Percentiles rank a stretch among this genome's conserved stretches.
Conservation (phyloP, 345 rosid genomes). For the Pseudoturritis turrita region DNA sequence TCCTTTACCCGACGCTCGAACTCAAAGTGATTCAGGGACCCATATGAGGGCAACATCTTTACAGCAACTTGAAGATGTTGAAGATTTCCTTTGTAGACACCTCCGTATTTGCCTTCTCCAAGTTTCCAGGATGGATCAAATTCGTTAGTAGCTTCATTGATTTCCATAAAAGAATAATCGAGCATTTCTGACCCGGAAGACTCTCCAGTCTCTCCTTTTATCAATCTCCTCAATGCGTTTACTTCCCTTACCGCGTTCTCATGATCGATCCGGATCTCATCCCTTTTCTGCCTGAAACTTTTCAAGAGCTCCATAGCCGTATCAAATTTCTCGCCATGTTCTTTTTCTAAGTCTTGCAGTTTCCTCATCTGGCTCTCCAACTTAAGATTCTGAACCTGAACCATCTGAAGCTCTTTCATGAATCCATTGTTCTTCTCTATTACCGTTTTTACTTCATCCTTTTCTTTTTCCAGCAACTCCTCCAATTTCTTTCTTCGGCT, state of each 20-base stretch:
- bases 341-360: constrained; percentile 38
- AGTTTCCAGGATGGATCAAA: constrained; percentile 80
- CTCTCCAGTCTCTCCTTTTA: constrained; percentile 34
- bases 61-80: constrained; percentile 68
- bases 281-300: constrained; percentile 63
- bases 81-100: constrained; percentile 68
- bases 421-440: constrained; percentile 42
- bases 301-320: constrained; percentile 81
- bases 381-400: constrained; percentile 44
- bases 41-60: constrained; percentile 84
- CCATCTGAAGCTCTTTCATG: constrained; percentile 45
- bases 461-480: constrained; percentile 48
- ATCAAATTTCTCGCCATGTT: constrained; percentile 73
- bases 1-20: constrained; percentile 62
- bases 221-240: constrained; percentile 35
- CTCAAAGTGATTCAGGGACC: constrained; percentile 49
- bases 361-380: constrained; percentile 52
- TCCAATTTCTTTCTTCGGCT: constrained; percentile 59
- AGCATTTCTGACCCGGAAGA: constrained; percentile 52
- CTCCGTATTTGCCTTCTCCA: constrained; percentile 81
- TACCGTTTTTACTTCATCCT: constrained; percentile 42
- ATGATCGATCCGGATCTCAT: constrained; percentile 54
- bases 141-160: constrained; percentile 66
- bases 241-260: constrained; percentile 48
- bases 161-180: constrained; percentile 74